phyloP scores from a whole-genome alignment of 768 basidiomycete genomes.

The Hygrophorus russula region DNA sequence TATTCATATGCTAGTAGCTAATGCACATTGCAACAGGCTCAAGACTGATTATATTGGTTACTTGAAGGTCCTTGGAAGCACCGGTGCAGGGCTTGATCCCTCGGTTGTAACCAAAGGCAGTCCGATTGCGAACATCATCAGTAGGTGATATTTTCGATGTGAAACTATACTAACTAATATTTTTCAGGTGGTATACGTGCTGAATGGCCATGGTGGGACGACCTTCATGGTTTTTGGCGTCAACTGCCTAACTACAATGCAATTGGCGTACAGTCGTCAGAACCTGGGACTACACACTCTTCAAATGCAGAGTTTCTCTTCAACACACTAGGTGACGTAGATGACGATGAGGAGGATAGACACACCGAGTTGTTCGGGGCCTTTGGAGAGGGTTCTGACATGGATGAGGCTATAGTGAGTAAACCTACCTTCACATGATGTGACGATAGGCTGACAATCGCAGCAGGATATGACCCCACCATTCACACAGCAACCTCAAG shows the following conservation, averaged over 20 bases:
- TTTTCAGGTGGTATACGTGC: constrained; percentile 4
- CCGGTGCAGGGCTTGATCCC: constrained; percentile 12
- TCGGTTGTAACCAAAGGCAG: constrained; percentile 3
- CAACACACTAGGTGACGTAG: background rate
- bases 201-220: constrained; percentile 19
- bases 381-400: background rate
- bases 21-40: constrained; percentile 9
- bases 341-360: constrained; percentile 3
- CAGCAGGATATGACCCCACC: background rate
- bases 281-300: constrained; percentile 13
- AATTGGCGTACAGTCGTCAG: constrained; percentile 12
- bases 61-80: constrained; percentile 8
- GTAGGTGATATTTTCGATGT: constrained; percentile 5
- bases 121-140: constrained; percentile 10
- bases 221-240: constrained; percentile 17
- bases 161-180: background rate
- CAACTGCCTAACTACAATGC: constrained; percentile 21
- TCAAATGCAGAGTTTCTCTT: constrained; percentile 7
- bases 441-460: background rate
- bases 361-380: background rate
- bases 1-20: no score
- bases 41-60: constrained; percentile 11
- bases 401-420: background rate
- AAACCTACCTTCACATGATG: background rate
- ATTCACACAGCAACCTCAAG: background rate